Percentiles rank a stretch among this genome's conserved stretches.
Conservation (phyloP, 768 basidiomycete genomes). For the Boletus reticuloceps region DNA sequence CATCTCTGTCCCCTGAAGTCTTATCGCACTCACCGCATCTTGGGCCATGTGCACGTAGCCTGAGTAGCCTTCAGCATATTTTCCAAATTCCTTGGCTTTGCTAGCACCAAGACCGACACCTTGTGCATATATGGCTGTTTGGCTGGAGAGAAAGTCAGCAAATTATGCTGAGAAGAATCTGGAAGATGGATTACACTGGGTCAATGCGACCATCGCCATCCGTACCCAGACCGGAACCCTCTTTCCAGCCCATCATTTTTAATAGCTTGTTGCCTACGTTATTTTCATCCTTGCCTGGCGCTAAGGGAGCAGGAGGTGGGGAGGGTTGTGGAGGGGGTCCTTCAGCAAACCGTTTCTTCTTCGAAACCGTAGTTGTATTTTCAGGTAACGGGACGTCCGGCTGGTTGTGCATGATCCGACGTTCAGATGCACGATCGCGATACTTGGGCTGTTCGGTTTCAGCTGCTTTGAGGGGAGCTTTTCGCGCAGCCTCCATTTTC, state of each 20-base stretch:
- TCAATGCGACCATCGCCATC: constrained; percentile 83
- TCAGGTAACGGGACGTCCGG: constrained; percentile 75
- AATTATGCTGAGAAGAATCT: not conserved
- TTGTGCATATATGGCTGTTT: constrained; percentile 82
- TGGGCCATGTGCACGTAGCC: constrained; percentile 74
- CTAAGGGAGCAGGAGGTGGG: constrained; percentile 60
- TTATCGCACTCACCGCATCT: constrained; percentile 52
- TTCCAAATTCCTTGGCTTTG: constrained; percentile 81
- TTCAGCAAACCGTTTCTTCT: constrained; percentile 47
- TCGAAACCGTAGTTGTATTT: constrained; percentile 34
- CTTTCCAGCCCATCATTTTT: constrained; percentile 98
- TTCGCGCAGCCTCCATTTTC: constrained; percentile 51
- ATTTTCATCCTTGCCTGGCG: constrained; percentile 74
- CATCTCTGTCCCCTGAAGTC: constrained; percentile 22
- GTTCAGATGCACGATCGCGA: constrained; percentile 91
- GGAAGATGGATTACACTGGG: constrained; percentile 57
- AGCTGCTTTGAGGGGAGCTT: constrained; percentile 25
- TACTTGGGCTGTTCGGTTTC: constrained; percentile 72
- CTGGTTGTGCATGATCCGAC: constrained; percentile 88
- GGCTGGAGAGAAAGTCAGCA: constrained; percentile 39
- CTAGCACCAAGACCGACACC: constrained; percentile 92
- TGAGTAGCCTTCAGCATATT: constrained; percentile 63
- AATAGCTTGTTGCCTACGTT: constrained; percentile 92
- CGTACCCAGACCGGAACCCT: constrained; percentile 82
- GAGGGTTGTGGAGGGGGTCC: constrained; percentile 60